Conservation (phyloP, 2,329 filamentous ascomycete genomes). For the Colletotrichum navitas region DNA sequence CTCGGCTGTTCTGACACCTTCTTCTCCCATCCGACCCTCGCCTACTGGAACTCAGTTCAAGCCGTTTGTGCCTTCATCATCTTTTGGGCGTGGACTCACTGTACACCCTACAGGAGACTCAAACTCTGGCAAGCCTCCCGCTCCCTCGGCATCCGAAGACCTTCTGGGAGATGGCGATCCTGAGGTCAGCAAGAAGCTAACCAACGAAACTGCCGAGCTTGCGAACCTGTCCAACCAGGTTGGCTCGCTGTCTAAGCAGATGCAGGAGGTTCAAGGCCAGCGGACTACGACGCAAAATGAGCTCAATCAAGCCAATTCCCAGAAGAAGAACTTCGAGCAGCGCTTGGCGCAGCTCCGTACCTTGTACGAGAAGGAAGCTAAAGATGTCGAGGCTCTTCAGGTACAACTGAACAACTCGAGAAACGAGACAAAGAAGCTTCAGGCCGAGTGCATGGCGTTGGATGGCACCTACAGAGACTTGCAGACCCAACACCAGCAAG, state of each 20-base stretch:
- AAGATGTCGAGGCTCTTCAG: constrained; percentile 85
- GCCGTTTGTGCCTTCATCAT: constrained; percentile 91
- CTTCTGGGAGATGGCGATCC: constrained; percentile 91
- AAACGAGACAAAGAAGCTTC: constrained; percentile 85
- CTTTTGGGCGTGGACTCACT: constrained; percentile 87
- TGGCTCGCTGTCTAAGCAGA: constrained; percentile 89
- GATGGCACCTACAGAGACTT: constrained; percentile 86
- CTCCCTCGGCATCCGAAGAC: constrained; percentile 75
- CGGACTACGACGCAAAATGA: constrained; percentile 84
- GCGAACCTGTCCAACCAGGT: constrained; percentile 98
- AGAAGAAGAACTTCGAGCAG: constrained; percentile 94
- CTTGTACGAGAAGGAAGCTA: constrained; percentile 93
- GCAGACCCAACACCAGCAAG: constrained; percentile 83
- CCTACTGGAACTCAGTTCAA: constrained; percentile 74
- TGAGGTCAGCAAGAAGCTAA: constrained; percentile 88
- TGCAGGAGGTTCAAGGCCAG: constrained; percentile 91
- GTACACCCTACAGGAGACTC: constrained; percentile 80
- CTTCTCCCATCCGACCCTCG: constrained; percentile 67
- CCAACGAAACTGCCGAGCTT: constrained; percentile 89
- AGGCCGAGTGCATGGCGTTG: constrained; percentile 85
- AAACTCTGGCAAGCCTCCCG: constrained; percentile 55
- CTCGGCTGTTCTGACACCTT: constrained; percentile 59
- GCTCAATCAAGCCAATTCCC: constrained; percentile 81
- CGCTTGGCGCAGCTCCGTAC: constrained; percentile 87
- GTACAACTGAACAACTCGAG: constrained; percentile 83